phyloP scores from a whole-genome alignment of 306 rosid species.

The Neltuma alba region DNA sequence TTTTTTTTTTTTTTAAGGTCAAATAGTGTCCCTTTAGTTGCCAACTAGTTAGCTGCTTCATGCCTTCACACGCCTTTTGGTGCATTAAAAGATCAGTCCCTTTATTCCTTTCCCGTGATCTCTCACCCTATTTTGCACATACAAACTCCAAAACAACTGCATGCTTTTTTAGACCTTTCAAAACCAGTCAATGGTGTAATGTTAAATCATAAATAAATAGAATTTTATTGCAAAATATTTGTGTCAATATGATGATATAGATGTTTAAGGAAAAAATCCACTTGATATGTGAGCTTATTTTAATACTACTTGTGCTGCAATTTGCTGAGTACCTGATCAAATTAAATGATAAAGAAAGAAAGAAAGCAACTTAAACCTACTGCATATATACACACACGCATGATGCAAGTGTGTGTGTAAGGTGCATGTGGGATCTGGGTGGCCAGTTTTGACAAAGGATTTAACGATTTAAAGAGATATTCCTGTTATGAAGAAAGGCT shows the following conservation, averaged over 20 bases:
- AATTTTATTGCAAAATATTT: not conserved
- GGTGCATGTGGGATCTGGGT: not conserved
- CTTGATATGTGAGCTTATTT: not conserved
- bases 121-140: not conserved
- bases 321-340: not conserved
- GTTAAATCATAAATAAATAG: not conserved
- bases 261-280: not conserved
- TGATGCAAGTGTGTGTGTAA: not conserved
- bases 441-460: not conserved
- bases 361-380: slow-evolving; percentile 9
- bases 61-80: not conserved
- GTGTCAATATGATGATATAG: not conserved
- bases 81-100: not conserved
- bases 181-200: not conserved
- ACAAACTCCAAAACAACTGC: not conserved
- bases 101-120: not conserved
- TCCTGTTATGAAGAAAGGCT: not conserved
- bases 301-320: not conserved
- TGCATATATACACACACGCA: too few relatives aligned
- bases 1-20: not conserved
- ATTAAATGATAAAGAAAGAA: not conserved
- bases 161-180: not conserved
- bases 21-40: not conserved
- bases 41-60: not conserved
- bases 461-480: not conserved